A percentile compares a stretch with the other conserved stretches of the same genome.
Conservation (phyloP, 805 yeast species). For the Wickerhamiella siamensis region DNA sequence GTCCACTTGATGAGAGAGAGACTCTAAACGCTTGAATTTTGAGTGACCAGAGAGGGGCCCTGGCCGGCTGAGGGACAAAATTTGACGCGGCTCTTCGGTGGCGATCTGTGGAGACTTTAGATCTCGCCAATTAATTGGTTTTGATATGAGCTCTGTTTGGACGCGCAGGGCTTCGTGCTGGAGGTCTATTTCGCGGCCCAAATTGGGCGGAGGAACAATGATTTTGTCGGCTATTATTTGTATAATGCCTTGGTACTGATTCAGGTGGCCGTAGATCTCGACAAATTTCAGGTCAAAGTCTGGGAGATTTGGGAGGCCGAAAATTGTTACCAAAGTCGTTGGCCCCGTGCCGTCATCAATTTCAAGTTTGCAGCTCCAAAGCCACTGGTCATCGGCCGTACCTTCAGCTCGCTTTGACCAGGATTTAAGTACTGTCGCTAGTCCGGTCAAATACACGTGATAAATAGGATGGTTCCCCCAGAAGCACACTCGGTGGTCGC, state of each 20-base stretch:
- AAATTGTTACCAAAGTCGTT: background rate
- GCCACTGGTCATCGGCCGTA: too few species aligned
- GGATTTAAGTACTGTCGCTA: background rate
- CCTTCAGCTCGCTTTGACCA: too few species aligned
- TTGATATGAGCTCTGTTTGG: background rate
- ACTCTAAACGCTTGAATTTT: too few species aligned
- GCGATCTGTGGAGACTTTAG: too few species aligned
- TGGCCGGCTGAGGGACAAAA: too few species aligned
- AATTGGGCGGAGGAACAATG: background rate
- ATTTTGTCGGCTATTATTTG: background rate
- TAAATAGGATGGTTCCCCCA: background rate
- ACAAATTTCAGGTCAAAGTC: background rate
- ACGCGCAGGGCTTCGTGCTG: background rate
- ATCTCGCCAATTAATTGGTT: background rate
- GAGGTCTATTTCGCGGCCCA: constrained; percentile 1
- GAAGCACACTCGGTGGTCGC: background rate
- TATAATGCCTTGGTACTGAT: background rate
- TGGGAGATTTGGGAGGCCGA: background rate
- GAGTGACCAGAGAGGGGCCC: too few species aligned
- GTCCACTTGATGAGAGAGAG: too few species aligned
- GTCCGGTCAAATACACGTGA: background rate
- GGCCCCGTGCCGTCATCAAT: constrained; percentile 2
- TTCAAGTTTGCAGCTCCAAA: too few species aligned
- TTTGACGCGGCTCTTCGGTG: too few species aligned
- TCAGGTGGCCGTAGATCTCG: background rate